A percentile compares a stretch with the other conserved stretches of the same genome.
Evolutionary conservation across 192 early-diverging fungal genomes (phyloP).

Genomic region (Mortierella antarctica): DNA sequence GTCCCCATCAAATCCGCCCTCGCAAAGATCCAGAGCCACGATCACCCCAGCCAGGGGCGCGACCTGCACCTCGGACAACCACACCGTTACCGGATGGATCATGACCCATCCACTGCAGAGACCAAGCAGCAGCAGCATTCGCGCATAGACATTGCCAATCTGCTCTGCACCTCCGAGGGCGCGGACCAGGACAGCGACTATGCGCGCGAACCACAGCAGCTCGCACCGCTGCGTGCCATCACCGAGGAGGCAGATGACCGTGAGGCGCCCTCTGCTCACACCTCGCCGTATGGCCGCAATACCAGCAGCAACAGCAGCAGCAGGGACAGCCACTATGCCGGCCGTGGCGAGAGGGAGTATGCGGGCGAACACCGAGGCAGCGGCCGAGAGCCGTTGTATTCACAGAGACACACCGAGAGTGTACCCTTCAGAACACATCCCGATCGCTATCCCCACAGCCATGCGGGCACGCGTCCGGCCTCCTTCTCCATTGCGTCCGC

Average conservation of each 20-base stretch:
- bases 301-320: not conserved
- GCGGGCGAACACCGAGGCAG: not conserved
- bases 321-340: not conserved
- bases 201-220: constrained; percentile 2
- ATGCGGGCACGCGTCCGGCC: constrained; percentile 14
- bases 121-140: constrained; percentile 13
- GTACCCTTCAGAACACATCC: not conserved
- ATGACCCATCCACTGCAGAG: constrained; percentile 3
- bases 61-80: not conserved
- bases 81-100: not conserved
- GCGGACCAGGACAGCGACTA: not conserved
- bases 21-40: constrained; percentile 15
- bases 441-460: constrained; percentile 14
- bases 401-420: not conserved
- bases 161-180: constrained; percentile 21
- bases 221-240: constrained; percentile 31
- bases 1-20: constrained; percentile 22
- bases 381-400: constrained; percentile 2
- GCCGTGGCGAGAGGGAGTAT: too few species aligned
- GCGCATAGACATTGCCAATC: constrained; percentile 38
- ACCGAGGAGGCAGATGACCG: constrained; percentile 30
- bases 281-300: constrained; percentile 7
- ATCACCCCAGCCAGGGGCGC: not conserved
- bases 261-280: not conserved
- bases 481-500: constrained; percentile 20